A percentile compares a stretch with the other conserved stretches of the same genome.
Evolutionary conservation across 2,329 filamentous ascomycete genomes (phyloP).

Genomic region (Dothistroma pini): DNA sequence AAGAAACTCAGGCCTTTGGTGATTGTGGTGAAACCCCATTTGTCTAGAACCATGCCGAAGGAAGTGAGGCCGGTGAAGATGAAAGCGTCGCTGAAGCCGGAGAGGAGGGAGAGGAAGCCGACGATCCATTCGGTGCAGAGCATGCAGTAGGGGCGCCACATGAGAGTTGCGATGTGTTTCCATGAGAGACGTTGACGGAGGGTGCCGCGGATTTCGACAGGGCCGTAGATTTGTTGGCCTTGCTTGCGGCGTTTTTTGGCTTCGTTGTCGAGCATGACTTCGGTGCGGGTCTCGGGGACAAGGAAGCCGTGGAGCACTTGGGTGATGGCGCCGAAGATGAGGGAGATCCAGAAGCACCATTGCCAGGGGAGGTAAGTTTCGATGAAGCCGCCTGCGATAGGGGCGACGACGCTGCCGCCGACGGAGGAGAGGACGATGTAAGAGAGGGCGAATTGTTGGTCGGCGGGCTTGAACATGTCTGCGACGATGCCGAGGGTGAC

Average conservation of each 20-base stretch:
- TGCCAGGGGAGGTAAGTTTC: conserved; percentile 57
- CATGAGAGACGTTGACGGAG: conserved; percentile 8
- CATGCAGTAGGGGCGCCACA: conserved; percentile 66
- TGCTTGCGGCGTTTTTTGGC: conserved; percentile 64
- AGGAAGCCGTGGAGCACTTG: conserved; percentile 53
- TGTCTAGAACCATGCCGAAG: conserved; percentile 60
- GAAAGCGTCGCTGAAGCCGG: conserved; percentile 68
- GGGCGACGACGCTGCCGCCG: conserved; percentile 32
- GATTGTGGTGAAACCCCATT: conserved; percentile 59
- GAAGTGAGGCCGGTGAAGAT: conserved; percentile 77
- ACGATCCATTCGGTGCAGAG: conserved; percentile 73
- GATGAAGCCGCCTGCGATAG: conserved; percentile 34
- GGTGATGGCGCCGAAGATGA: conserved; percentile 70
- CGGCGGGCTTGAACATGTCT: conserved; percentile 57
- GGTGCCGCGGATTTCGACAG: conserved; percentile 59
- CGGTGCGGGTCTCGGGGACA: conserved; percentile 74
- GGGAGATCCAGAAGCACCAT: conserved; percentile 81
- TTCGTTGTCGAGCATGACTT: conserved; percentile 70
- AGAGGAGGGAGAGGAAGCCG: conserved; percentile 64
- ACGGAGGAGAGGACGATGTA: conserved; percentile 45
- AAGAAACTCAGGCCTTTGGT: conserved; percentile 57
- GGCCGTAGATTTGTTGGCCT: conserved; percentile 62
- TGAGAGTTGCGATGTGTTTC: conserved; percentile 47
- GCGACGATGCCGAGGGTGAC: conserved; percentile 64
- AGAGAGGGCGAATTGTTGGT: conserved; percentile 57